Percentiles rank a stretch among this genome's conserved stretches.
Evolutionary conservation across 2,329 filamentous ascomycete genomes (phyloP).

Genomic region (Talaromyces sp.): DNA sequence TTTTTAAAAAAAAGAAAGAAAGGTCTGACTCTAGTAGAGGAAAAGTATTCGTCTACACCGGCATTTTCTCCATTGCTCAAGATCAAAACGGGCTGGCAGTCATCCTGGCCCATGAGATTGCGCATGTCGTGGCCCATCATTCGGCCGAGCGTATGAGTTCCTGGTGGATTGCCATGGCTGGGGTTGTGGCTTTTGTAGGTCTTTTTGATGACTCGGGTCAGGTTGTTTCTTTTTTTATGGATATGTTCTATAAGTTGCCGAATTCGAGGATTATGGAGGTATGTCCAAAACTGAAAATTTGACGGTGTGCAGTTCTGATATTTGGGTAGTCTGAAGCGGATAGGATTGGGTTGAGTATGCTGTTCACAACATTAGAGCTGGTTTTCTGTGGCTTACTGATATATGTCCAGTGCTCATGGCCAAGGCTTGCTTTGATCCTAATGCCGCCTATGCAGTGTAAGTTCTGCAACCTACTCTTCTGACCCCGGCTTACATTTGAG

Average conservation of each 20-base stretch:
- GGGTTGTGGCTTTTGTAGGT: conserved; percentile 21
- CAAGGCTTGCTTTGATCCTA: conserved; percentile 54
- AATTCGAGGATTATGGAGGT: conserved; percentile 54
- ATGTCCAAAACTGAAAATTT: conserved; percentile 1
- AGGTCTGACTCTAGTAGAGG: conserved; percentile 26
- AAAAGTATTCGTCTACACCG: conserved; percentile 60
- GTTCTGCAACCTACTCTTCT: conserved; percentile 10
- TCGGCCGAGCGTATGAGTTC: conserved; percentile 50
- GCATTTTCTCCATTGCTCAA: conserved; percentile 52
- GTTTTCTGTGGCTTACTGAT: conserved; percentile 13
- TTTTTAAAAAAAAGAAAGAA: not conserved
- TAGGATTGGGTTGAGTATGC: conserved; percentile 51
- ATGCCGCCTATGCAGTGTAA: conserved; percentile 48
- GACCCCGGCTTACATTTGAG: not conserved
- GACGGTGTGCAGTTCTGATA: conserved; percentile 7
- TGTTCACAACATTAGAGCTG: not conserved
- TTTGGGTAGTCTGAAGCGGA: conserved; percentile 51
- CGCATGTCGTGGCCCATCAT: conserved; percentile 56
- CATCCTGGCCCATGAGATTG: conserved; percentile 59
- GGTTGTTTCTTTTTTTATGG: conserved; percentile 35
- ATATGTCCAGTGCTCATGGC: conserved; percentile 52
- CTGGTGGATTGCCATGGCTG: conserved; percentile 26
- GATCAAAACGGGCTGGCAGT: conserved; percentile 55
- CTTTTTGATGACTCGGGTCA: conserved; percentile 37
- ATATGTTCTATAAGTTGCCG: conserved; percentile 48